Conservation (phyloP, 148 eudicot genomes). For the Rhododendron mucronatum region DNA sequence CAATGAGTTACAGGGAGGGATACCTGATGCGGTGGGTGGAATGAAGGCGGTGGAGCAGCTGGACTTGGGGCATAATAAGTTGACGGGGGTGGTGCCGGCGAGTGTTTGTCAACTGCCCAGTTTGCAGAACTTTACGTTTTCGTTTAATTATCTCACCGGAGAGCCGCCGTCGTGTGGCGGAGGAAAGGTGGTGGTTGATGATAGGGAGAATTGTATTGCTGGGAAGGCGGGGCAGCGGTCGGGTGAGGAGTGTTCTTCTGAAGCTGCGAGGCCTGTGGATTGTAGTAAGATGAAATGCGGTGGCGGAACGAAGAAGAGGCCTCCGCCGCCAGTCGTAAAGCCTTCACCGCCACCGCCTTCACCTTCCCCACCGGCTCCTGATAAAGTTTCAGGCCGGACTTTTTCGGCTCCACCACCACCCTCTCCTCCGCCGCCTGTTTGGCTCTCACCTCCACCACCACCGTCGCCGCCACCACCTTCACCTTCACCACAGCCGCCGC, state of each 20-base stretch:
- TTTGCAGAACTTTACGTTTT: conserved; percentile 69
- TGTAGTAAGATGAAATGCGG: conserved; percentile 43
- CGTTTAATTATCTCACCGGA: conserved; percentile 62
- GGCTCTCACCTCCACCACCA: not conserved
- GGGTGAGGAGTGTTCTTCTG: conserved; percentile 41
- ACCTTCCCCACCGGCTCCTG: not conserved
- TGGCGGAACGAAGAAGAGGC: not conserved
- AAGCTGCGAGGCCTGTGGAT: conserved; percentile 47
- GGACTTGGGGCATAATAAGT: conserved; percentile 65
- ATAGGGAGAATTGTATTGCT: conserved; percentile 51
- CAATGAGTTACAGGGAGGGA: conserved; percentile 52
- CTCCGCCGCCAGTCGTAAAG: conserved; percentile 3
- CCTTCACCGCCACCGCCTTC: conserved; percentile 23
- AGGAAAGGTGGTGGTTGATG: conserved; percentile 30
- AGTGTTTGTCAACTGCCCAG: conserved; percentile 46
- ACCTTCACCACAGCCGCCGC: not conserved
- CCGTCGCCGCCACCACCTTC: conserved; percentile 25
- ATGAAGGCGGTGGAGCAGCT: conserved; percentile 66
- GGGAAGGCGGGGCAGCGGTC: conserved; percentile 47
- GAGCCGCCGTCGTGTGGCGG: conserved; percentile 55
- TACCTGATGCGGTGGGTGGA: conserved; percentile 35
- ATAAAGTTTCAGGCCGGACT: not conserved
- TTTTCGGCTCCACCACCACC: conserved; percentile 16
- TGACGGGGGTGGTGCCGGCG: conserved; percentile 62
- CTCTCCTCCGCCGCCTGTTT: conserved; percentile 18